phyloP scores from a whole-genome alignment of 768 basidiomycete species.

The Hirschioporus abietinus region DNA sequence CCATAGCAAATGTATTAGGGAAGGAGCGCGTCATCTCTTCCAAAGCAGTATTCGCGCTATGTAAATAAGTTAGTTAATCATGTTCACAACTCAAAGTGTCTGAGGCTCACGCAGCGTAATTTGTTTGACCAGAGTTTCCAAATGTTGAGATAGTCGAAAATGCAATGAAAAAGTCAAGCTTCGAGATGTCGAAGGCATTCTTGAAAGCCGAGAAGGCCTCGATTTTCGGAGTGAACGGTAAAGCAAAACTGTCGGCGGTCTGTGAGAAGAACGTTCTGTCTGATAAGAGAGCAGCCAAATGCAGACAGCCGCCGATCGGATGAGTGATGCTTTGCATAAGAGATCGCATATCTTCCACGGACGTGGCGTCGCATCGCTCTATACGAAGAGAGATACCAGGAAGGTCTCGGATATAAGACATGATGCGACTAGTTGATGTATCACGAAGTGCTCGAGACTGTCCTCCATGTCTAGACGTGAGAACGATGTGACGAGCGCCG shows the following conservation, averaged over 20 bases:
- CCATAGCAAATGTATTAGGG: slow-evolving; percentile 28
- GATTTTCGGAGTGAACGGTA: slow-evolving; percentile 25
- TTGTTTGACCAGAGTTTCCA: slow-evolving; percentile 33
- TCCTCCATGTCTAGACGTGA: slow-evolving; percentile 33
- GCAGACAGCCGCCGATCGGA: slow-evolving; percentile 30
- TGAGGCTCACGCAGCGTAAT: slow-evolving; percentile 28
- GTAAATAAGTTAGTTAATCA: neutral
- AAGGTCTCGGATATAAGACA: slow-evolving; percentile 26
- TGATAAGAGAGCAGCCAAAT: slow-evolving; percentile 16
- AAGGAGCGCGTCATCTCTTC: slow-evolving; percentile 21
- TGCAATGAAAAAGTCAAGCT: slow-evolving; percentile 31
- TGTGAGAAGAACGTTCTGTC: slow-evolving; percentile 25
- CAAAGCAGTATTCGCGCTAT: slow-evolving; percentile 29
- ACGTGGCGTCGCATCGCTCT: slow-evolving; percentile 27
- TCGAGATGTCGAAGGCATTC: slow-evolving; percentile 20
- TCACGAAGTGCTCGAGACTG: slow-evolving; percentile 19
- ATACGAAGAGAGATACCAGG: slow-evolving; percentile 22
- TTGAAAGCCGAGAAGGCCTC: slow-evolving; percentile 24
- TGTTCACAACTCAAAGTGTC: neutral
- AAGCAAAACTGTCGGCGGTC: slow-evolving; percentile 23
- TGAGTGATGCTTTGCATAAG: slow-evolving; percentile 19
- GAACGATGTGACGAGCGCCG: slow-evolving; percentile 30
- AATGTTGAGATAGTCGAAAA: slow-evolving; percentile 30
- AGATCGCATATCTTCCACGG: slow-evolving; percentile 13
- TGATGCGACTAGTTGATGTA: slow-evolving; percentile 20